A percentile compares a stretch with the other conserved stretches of the same genome.
Evolutionary conservation across 2,329 filamentous ascomycete species (phyloP).

Genomic region (Aspergillus fijiensis): DNA sequence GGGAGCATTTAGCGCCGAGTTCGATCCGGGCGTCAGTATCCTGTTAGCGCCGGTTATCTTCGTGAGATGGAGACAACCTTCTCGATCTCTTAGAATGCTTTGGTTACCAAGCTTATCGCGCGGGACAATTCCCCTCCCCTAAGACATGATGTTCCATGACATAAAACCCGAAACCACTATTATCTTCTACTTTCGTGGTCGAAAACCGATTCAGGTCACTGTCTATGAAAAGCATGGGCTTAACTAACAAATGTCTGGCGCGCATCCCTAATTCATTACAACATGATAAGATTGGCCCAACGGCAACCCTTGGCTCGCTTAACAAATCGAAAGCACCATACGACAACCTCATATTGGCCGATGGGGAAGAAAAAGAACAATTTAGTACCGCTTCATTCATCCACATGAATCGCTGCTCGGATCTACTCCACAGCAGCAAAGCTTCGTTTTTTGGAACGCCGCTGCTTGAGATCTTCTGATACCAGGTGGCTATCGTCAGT

Average conservation of each 20-base stretch:
- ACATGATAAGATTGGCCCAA: background rate
- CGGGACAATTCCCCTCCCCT: too few species aligned
- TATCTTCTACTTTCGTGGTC: too few species aligned
- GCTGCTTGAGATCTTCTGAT: conserved; percentile 36
- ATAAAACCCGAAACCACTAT: too few species aligned
- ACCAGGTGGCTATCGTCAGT: conserved; percentile 38
- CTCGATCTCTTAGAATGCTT: too few species aligned
- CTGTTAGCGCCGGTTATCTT: background rate
- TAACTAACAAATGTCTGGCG: too few species aligned
- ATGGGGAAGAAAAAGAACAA: too few species aligned
- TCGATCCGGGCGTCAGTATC: background rate
- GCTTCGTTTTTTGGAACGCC: conserved; percentile 27
- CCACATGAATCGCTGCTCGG: background rate
- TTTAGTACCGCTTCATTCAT: background rate
- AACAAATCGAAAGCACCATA: conserved; percentile 1
- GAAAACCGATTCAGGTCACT: too few species aligned
- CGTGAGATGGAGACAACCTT: too few species aligned
- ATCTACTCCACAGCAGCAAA: conserved; percentile 14
- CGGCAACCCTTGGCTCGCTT: background rate
- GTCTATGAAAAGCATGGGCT: too few species aligned
- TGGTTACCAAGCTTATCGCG: too few species aligned
- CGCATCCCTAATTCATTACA: background rate
- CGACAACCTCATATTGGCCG: background rate
- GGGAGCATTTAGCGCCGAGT: background rate
- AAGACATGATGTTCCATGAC: too few species aligned